phyloP scores from a whole-genome alignment of 208 protist species.

The Trypanosomatidae sp. region DNA sequence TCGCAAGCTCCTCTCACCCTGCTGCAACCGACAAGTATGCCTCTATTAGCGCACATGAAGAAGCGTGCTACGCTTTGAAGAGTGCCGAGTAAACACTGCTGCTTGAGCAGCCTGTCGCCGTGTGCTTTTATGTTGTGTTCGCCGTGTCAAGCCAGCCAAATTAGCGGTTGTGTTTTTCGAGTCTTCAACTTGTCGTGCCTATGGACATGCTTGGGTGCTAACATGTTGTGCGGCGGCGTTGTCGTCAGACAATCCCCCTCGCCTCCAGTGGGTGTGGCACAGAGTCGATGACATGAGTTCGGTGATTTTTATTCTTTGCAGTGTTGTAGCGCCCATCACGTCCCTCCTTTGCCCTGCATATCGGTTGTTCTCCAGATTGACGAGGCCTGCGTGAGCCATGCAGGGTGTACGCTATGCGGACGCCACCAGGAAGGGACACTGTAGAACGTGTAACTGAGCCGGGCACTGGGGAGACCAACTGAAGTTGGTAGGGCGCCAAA shows the following conservation, averaged over 20 bases:
- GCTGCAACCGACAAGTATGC: background rate
- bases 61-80: too few relatives aligned
- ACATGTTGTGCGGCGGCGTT: background rate
- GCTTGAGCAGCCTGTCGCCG: background rate
- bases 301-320: background rate
- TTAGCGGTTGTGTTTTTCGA: background rate
- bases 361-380: background rate
- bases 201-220: constrained; percentile 3
- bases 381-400: background rate
- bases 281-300: background rate
- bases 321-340: background rate
- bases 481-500: background rate
- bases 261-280: background rate
- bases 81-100: background rate
- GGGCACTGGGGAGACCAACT: background rate
- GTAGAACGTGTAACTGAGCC: background rate
- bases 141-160: background rate
- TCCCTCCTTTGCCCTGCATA: background rate
- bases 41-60: background rate
- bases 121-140: background rate
- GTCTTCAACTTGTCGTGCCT: background rate
- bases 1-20: background rate
- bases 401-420: background rate
- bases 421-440: background rate
- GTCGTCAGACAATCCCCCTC: too few relatives aligned